Evolutionary conservation across 148 eudicot species (phyloP).

Genomic region (Nepenthes mirabilis): DNA sequence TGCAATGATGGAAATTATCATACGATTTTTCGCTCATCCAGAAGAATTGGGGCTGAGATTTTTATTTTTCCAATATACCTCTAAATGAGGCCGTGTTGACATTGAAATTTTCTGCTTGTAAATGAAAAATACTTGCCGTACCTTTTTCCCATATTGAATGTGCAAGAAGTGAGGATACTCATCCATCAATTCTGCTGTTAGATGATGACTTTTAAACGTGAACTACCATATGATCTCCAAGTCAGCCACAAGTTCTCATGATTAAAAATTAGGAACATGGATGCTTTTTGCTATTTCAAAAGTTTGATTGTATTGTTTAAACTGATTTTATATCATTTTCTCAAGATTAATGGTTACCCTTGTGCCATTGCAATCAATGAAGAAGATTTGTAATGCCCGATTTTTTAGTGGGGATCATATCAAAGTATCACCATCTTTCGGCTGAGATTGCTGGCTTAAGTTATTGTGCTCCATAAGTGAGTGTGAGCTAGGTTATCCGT

Average conservation of each 20-base stretch:
- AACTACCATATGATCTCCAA: slow-evolving; percentile 33
- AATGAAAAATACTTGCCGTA: not conserved
- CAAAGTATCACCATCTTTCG: slow-evolving; percentile 28
- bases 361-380: slow-evolving; percentile 12
- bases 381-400: slow-evolving; percentile 9
- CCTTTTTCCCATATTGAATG: not conserved
- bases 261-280: too few species aligned
- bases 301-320: not conserved
- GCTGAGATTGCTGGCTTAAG: slow-evolving; percentile 22
- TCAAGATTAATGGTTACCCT: not conserved
- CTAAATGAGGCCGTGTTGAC: not conserved
- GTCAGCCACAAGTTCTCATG: not conserved
- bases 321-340: not conserved
- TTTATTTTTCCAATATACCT: not conserved
- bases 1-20: too few species aligned
- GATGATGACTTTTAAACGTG: slow-evolving; percentile 20
- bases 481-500: not conserved
- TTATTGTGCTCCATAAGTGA: not conserved
- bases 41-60: too few species aligned
- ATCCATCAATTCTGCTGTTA: slow-evolving; percentile 15
- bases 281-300: too few species aligned
- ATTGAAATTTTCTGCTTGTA: not conserved
- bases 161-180: slow-evolving; percentile 16
- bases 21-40: too few species aligned
- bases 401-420: slow-evolving; percentile 13